Base-by-base conservation (phyloP, 805 yeast species). In the Metschnikowia shivogae region DNA sequence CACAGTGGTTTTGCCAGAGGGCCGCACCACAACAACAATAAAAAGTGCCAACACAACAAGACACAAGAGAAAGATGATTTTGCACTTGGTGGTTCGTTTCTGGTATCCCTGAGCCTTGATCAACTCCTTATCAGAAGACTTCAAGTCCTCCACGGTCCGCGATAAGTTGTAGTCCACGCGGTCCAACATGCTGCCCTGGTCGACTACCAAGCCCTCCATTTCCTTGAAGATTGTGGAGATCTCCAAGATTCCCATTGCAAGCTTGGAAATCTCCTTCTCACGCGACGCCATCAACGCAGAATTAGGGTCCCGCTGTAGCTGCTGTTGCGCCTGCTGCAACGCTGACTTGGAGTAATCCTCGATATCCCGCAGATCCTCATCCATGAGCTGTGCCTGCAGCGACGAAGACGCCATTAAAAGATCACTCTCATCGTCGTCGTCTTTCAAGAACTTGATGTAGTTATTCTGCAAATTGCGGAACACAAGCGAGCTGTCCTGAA, bases 171-270 rank as follows among this genome's bases (percentile, higher is more conserved):
- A 93, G 64, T 92, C 99, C 45, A 93, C 92, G 54, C 97, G 72
- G 65, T 93, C 99, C 48, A 93, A 73, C 36, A 93, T 76, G 0
- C 97, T 88, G 1, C 99, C 99, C 65, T 93, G 99, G 58, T 93
- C 98, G 45, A 93, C 85, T 35, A 93, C 87, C 75, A 93, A 73
- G 32, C 82, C 80, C 58, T 95, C 97, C 78, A 93, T 78, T 59
- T 93, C 98, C 61, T 86, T 85, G 70, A 93, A 93, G 36, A 93
- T 92, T 1, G 92, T 88, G 27, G 95, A 86, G 1, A 93, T 87
- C 61, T 93, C 99, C 34, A 92, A 70, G 36, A 93, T 95, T 42
- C 97, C 96, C 72, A 87, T 88, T 4, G 99, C 98, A 43, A 93
- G 76, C 53, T 85, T 86, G 28, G 86, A 85, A 43, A 93, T 93